Base-by-base conservation (phyloP, 148 eudicot genomes). In the Dianthus caryophyllus region DNA sequence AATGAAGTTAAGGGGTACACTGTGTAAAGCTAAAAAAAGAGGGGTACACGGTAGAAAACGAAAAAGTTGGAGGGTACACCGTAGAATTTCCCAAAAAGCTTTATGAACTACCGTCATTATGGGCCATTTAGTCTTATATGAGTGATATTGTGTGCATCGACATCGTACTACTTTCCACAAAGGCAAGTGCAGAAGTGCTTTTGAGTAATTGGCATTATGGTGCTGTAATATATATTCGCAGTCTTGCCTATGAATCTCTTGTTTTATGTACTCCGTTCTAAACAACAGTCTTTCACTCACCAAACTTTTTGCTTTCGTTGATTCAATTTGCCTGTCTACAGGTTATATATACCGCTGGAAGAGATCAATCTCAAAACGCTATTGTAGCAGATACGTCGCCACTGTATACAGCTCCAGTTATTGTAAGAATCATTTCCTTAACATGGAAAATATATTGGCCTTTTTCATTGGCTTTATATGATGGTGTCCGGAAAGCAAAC, bases 261-360 rank as follows among this genome's bases (percentile, higher is more conserved):
- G 2, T 1, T 36, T n/a, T n/a, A n/a, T n/a, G n/a, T 39, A 14
- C 22, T 49, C 20, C 12, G 29, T 21, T 60, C 11, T 17, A 14
- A 39, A 24, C n/a, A 11, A 2, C 47, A 4, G 44, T 9, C 11
- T 21, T 62, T 61, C 18, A 30, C 24, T 24, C 14, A 38, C 31
- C 17, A 48, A 51, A 30, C 58, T 14, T 22, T 24, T n/a, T n/a
- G 73, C 66, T 73, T 60, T n/a, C 63, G 50, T 29, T 71, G 27
- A 14, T 30, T 60, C 44, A 56, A 31, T 71, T 33, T 52, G 48
- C 69, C 21, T 76, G 18, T 77, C 30, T 46, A 57, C 87, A 93
- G 98, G 87, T 93, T 50, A 81, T 79, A 66, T 89, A 89, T 75
- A 86, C 95, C 27, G 96, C 86, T 76, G 98, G 90, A 72, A 79